Evolutionary conservation across 73 alveolate species (phyloP), one percentile per base, ranked within the genome.

Genomic region (Symbiodinium pilosum): DNA sequence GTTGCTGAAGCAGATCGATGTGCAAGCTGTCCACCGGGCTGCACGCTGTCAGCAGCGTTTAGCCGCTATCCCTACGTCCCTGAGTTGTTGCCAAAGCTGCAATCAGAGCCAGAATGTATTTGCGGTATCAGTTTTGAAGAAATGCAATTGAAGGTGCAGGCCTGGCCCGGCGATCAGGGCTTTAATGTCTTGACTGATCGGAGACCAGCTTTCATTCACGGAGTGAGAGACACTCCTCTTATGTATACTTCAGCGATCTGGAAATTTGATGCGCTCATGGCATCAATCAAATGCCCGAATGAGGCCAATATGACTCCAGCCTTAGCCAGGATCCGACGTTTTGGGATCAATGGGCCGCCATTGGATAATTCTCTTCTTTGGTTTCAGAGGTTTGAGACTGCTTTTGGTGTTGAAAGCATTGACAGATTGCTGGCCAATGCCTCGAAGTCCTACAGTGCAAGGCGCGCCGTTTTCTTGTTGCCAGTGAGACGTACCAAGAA

Each of bases 131-230:
- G 97, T 77, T 43, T 16, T 39, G 95, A 91, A 44, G 97, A 91
- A 81, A 68, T 91, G 97, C 97, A 91, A 83, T 68, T 91, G 83
- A 41, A 86, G 54, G 81, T 84, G 41, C 97, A 91, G n/a, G 97
- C 97, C 28, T 91, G 97, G 97, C 97, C 97, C 2, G 97, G 97
- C 39, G 97, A 91, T 41, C 97, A 43, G 88, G 97, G 97, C 88
- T 91, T 91, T 52, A 40, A n/a, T 41, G 88, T 47, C 21, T 51
- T 91, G 56, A 71, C 88, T 30, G 88, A 91, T 30, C 88, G 97
- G 28, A 54, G 97, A 28, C 97, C 97, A 6, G 97, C 97, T 83
- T 91, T 91, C 83, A 91, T 91, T 77, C 97, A 91, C 26, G 88
- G 97, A 69, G 36, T 91, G 34, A 75, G 89, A 2, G 88, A 91